Evolutionary conservation across 2,329 filamentous ascomycete species (phyloP).

Genomic region (Sphaceloma murrayae): DNA sequence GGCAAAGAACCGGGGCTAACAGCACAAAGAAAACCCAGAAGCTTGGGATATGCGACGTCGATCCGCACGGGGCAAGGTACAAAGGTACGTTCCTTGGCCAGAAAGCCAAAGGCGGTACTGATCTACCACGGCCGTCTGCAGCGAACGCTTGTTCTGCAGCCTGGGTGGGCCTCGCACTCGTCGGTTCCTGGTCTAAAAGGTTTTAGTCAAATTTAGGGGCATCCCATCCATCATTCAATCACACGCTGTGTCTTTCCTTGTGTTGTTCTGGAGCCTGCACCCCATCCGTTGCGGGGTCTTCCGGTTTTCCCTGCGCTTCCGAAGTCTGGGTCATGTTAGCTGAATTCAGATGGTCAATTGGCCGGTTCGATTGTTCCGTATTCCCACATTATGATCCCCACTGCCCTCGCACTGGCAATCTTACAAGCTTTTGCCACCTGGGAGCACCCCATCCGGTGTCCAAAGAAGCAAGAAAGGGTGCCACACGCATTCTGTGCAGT

Average conservation of each 20-base stretch:
- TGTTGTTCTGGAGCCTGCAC: slow-evolving; percentile 13
- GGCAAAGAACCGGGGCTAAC: slow-evolving; percentile 3
- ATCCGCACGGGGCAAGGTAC: slow-evolving; percentile 15
- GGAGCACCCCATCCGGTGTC: background rate
- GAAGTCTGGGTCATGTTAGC: background rate
- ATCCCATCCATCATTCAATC: no score
- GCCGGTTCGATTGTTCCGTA: background rate
- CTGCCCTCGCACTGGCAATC: slow-evolving; percentile 6
- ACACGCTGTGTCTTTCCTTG: background rate
- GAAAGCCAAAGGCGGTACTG: slow-evolving; percentile 3
- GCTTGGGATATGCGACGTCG: slow-evolving; percentile 13
- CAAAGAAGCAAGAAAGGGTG: background rate
- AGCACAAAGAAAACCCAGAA: slow-evolving; percentile 10
- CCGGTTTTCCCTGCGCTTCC: background rate
- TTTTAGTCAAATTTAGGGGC: slow-evolving; percentile 10
- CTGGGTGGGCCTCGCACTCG: slow-evolving; percentile 3
- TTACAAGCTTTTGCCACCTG: slow-evolving; percentile 8
- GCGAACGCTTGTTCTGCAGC: slow-evolving; percentile 4
- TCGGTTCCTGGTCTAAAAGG: slow-evolving; percentile 11
- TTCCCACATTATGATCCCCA: background rate
- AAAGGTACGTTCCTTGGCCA: slow-evolving; percentile 12
- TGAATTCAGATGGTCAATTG: background rate
- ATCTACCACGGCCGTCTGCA: slow-evolving; percentile 6
- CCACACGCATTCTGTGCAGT: slow-evolving; percentile 8
- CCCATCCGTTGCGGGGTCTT: slow-evolving; percentile 4